Evolutionary conservation across 148 eudicot genomes (phyloP), one percentile per base, ranked within the genome.

Genomic region (Vaccinium darrowii): DNA sequence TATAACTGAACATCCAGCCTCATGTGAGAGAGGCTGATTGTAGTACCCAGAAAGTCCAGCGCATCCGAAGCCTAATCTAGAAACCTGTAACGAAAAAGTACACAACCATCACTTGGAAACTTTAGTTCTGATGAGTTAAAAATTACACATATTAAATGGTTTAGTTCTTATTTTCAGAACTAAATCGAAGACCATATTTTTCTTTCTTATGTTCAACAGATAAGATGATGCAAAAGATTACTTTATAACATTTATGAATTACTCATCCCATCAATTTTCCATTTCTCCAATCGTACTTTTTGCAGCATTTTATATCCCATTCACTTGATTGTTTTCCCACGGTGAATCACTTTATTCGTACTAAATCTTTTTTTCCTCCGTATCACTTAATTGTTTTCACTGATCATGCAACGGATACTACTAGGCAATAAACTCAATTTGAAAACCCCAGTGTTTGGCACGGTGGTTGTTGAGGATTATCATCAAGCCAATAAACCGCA

Each of bases 1-100:
- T 58, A 91, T 84, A 47, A 87, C 78, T 72, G 83, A 78, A 83
- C 84, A 79, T 84, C 92, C 92, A 76, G 57, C 88, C 81, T 91
- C 92, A 65, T 87, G 90, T 2, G 90, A 69, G 33, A 89, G 88
- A 63, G 91, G 90, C 16, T 88, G 81, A 60, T 91, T 91, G 16
- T 77, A 81, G 11, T 83, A 80, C 56, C 93, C 93, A 72, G 91
- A 84, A 78, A 91, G 90, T 72, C 91, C 90, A 8, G 60, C 87
- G 47, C 91, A 89, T 36, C 93, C 93, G 33, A 85, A 89, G 9
- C 93, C 93, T 81, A 91, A 62, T 86, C 88, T 89, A 8, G 92
- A 89, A 62, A 89, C 91, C 91, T 91, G 76, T 18, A 72, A 1
- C 16, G 15, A 11, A 75, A 83, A 25, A n/a, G 33, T 18, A 56